Conservation (phyloP, 1,139 yeast genomes). For the Kluyveromyces marxianus region DNA sequence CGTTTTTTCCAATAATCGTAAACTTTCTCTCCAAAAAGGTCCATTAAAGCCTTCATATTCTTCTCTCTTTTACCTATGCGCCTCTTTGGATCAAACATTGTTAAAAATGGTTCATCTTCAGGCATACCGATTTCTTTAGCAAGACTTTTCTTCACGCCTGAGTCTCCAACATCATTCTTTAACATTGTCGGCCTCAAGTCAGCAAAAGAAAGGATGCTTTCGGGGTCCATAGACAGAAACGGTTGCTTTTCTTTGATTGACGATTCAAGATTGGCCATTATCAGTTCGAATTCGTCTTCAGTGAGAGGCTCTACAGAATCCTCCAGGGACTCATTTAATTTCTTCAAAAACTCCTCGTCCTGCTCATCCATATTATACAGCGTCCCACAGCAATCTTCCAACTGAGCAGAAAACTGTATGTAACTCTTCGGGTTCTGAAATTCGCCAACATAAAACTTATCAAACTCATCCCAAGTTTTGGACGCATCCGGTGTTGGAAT, state of each 20-base stretch:
- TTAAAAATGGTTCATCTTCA: constrained; percentile 17
- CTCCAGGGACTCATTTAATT: constrained; percentile 26
- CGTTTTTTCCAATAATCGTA: constrained; percentile 81
- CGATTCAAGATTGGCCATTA: constrained; percentile 68
- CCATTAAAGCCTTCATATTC: constrained; percentile 46
- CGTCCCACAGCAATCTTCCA: constrained; percentile 86
- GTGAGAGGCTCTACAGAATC: constrained; percentile 34
- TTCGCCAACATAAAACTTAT: constrained; percentile 57
- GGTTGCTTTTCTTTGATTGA: constrained; percentile 80
- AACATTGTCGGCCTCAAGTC: constrained; percentile 51
- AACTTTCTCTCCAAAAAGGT: constrained; percentile 55
- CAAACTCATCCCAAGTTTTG: constrained; percentile 68
- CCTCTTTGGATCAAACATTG: constrained; percentile 39
- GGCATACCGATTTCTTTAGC: constrained; percentile 21
- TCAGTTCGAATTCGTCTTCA: constrained; percentile 80
- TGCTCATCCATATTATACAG: constrained; percentile 85
- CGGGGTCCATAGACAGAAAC: constrained; percentile 76
- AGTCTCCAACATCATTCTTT: constrained; percentile 24
- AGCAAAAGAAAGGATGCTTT: constrained; percentile 59
- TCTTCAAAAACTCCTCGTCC: constrained; percentile 61
- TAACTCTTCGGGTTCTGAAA: constrained; percentile 72
- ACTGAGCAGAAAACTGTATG: constrained; percentile 86
- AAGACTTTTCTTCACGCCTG: constrained; percentile 19
- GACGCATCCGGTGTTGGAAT: constrained; percentile 98
- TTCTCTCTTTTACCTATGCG: constrained; percentile 31